Conservation (phyloP, 2,329 filamentous ascomycete species). For the Capronia coronata region DNA sequence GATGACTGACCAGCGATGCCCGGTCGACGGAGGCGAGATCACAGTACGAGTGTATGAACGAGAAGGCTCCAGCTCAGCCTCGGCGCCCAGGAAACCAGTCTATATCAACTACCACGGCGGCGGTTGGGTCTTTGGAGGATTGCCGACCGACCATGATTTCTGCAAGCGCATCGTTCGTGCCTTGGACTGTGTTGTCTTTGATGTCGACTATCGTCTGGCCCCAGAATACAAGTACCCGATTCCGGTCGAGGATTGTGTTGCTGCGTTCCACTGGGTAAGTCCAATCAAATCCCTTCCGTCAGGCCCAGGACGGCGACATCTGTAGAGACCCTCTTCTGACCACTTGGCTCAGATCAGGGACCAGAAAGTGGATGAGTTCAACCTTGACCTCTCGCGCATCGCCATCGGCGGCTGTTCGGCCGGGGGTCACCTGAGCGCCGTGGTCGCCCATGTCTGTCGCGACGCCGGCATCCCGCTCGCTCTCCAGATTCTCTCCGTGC, state of each 20-base stretch:
- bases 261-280: slow-evolving; percentile 37
- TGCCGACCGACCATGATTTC: slow-evolving; percentile 36
- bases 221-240: slow-evolving; percentile 38
- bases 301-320: too few species aligned
- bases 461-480: slow-evolving; percentile 34
- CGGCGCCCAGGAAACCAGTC: slow-evolving; percentile 32
- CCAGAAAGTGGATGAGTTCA: slow-evolving; percentile 25
- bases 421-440: slow-evolving; percentile 38
- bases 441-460: slow-evolving; percentile 36
- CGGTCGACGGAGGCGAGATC: slow-evolving; percentile 38
- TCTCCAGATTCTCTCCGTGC: slow-evolving; percentile 36
- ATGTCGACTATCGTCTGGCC: slow-evolving; percentile 41
- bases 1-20: slow-evolving; percentile 38
- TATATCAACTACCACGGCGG: slow-evolving; percentile 41
- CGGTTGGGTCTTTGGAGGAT: slow-evolving; percentile 41
- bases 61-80: slow-evolving; percentile 4
- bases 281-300: neutral
- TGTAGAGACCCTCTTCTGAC: too few species aligned
- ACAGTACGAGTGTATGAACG: slow-evolving; percentile 39
- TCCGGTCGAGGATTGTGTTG: slow-evolving; percentile 38
- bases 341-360: neutral
- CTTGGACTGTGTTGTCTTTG: slow-evolving; percentile 39
- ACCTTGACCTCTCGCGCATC: slow-evolving; percentile 33
- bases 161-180: slow-evolving; percentile 39
- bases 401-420: slow-evolving; percentile 39